Percentiles rank a stretch among this genome's conserved stretches.
These are phyloP conservation scores for Eleusine coracana DNA, from an alignment of 176 grass and related monocot genomes.

Conservation along the genomic window DNA sequence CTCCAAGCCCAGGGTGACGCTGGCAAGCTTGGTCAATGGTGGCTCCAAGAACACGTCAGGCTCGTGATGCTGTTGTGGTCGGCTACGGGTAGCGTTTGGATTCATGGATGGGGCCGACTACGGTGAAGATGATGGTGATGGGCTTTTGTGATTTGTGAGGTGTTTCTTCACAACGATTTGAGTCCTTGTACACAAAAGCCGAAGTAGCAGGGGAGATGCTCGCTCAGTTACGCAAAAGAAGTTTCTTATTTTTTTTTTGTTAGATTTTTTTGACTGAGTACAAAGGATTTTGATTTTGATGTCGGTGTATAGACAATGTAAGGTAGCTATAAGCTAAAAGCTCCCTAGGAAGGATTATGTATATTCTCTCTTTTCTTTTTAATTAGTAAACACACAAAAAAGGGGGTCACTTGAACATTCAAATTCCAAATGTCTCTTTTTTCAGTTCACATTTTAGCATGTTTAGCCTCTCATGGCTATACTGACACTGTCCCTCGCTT, in stretches of 20 bases:
- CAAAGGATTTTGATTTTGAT: slow-evolving; percentile 24
- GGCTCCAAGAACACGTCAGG: slow-evolving; percentile 41
- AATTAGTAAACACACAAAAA: not conserved
- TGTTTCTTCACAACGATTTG: slow-evolving; percentile 29
- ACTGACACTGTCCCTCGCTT: not conserved
- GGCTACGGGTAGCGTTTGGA: not conserved
- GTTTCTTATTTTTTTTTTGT: not conserved
- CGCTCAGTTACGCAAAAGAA: slow-evolving; percentile 4
- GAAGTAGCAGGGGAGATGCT: slow-evolving; percentile 4
- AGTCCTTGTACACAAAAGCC: slow-evolving; percentile 38
- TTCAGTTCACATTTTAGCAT: not conserved
- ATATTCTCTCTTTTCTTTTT: not conserved
- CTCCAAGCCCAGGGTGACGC: slow-evolving; percentile 58
- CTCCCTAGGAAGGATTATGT: slow-evolving; percentile 21
- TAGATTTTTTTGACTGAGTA: not conserved
- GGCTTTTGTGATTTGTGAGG: not conserved
- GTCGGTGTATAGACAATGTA: slow-evolving; percentile 31
- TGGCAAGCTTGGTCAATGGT: slow-evolving; percentile 58
- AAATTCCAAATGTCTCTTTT: not conserved
- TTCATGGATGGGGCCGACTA: not conserved
- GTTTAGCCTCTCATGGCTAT: not conserved
- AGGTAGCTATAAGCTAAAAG: slow-evolving; percentile 15
- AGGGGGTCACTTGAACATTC: not conserved
- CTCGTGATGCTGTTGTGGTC: slow-evolving; percentile 30
- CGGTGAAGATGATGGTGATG: slow-evolving; percentile 10